A percentile compares a stretch with the other conserved stretches of the same genome.
phyloP scores from a whole-genome alignment of 306 rosid species.

The Trifolium fragiferum region DNA sequence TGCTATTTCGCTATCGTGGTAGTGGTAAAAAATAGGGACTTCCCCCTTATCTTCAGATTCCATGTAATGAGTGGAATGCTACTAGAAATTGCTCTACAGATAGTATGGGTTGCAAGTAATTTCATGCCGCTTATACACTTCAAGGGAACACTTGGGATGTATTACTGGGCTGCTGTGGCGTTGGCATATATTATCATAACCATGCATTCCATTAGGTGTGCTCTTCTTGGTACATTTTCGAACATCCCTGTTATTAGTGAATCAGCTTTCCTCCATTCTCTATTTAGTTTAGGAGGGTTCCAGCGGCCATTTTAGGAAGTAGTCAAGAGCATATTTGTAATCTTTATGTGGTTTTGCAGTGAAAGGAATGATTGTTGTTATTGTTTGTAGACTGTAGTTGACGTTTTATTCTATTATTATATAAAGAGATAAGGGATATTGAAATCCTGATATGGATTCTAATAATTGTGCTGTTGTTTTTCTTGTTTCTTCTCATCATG shows the following conservation, averaged over 20 bases:
- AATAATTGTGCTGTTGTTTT: not conserved
- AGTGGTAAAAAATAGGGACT: constrained; percentile 69
- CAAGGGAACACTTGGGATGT: constrained; percentile 71
- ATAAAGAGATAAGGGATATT: constrained; percentile 1
- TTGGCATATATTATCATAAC: constrained; percentile 58
- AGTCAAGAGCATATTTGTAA: constrained; percentile 32
- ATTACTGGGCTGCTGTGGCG: constrained; percentile 80
- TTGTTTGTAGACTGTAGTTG: constrained; percentile 23
- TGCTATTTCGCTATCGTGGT: constrained; percentile 56
- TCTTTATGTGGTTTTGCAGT: constrained; percentile 34
- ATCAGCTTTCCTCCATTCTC: constrained; percentile 72
- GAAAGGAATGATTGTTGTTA: constrained; percentile 20
- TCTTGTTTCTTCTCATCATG: not conserved
- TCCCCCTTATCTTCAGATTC: constrained; percentile 71
- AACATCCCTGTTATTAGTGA: constrained; percentile 70
- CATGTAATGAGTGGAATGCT: constrained; percentile 79
- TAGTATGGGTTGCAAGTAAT: constrained; percentile 71
- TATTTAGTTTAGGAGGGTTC: constrained; percentile 59
- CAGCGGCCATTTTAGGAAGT: constrained; percentile 61
- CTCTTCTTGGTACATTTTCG: constrained; percentile 74
- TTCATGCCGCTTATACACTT: constrained; percentile 80
- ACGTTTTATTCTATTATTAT: not conserved
- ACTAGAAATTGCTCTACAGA: constrained; percentile 65
- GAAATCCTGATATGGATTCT: not conserved
- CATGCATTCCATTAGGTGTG: constrained; percentile 66